Base-by-base conservation (phyloP, 768 basidiomycete genomes). In the Sarcodon sp. region DNA sequence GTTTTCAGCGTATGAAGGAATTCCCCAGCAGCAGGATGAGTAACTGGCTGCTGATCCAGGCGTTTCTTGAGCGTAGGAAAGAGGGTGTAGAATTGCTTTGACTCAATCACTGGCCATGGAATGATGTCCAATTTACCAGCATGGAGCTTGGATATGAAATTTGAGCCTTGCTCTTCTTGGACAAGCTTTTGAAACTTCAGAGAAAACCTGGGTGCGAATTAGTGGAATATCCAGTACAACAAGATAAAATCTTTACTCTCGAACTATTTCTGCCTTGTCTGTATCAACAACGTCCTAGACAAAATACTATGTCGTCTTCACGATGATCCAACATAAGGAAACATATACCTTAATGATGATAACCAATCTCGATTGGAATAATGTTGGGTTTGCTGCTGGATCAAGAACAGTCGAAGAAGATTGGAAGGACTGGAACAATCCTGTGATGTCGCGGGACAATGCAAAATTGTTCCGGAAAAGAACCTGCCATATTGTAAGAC, bases 61-160 rank as follows among this genome's bases (percentile, higher is more conserved):
- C 62, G 61, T 45, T 59, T 62, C 51, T 73, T 76, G 32, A 82
- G 52, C 0, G 61, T 57, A 0, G 65, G 64, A 47, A 81, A 79
- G n/a, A 80, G 54, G 2, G 58, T 64, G 50, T 82, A 82, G 55
- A 82, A 82, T 21, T 77, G 70, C 41, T 60, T 67, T 0, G 79
- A 79, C 53, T 78, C 75, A 31, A 82, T 80, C 43, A 82, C 76
- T 0, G 78, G 79, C 80, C 80, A 82, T 4, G 79, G 80, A 11
- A 81, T 68, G 12, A 82, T 80, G 35, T 65, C 66, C 6, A 81
- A 54, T 46, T 67, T 67, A 1, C 79, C 79, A 0, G 67, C 65
- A 49, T 81, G 80, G 6, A 81, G 66, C 1, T 68, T 71, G 13
- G 76, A 70, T 48, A 82, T 79, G 54, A 82, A 80, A 50, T 82